A percentile compares a stretch with the other conserved stretches of the same genome.
These are phyloP conservation scores for Fusarium algeriense DNA, from an alignment of 2,329 filamentous ascomycete species.

Conservation along the genomic window DNA sequence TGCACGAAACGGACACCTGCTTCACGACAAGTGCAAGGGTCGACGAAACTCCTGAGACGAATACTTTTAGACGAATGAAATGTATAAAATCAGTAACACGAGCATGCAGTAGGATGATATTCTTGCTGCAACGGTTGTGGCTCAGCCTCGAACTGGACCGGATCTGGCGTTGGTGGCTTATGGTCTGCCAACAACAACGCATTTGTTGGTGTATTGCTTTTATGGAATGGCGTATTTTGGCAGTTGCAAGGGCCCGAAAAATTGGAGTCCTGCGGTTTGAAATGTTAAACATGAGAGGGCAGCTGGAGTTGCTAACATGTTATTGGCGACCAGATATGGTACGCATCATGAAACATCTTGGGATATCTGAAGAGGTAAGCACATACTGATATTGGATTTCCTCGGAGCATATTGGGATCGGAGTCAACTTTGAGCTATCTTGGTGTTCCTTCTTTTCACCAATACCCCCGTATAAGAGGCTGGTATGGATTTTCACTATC, in stretches of 20 bases:
- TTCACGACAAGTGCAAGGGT: conserved; percentile 93
- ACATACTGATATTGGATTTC: conserved; percentile 17
- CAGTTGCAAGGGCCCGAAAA: conserved; percentile 20
- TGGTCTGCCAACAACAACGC: conserved; percentile 24
- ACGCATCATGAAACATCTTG: conserved; percentile 41
- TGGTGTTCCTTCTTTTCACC: conserved; percentile 20
- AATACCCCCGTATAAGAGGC: conserved; percentile 31
- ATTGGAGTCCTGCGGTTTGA: conserved; percentile 24
- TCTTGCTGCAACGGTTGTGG: conserved; percentile 33
- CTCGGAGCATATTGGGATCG: conserved; percentile 25
- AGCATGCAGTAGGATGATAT: conserved; percentile 26
- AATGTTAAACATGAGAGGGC: conserved; percentile 30
- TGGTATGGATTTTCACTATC: conserved; percentile 24
- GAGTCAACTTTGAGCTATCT: conserved; percentile 23
- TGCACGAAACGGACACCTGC: conserved; percentile 86
- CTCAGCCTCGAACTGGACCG: conserved; percentile 42
- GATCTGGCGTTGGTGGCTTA: conserved; percentile 28
- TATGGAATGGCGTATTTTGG: conserved; percentile 41
- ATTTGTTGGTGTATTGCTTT: conserved; percentile 39
- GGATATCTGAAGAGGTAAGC: conserved; percentile 31
- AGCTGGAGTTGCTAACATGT: conserved; percentile 28
- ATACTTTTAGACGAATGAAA: conserved; percentile 18
- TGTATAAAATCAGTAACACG: conserved; percentile 17
- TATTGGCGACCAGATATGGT: conserved; percentile 28
- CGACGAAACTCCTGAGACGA: conserved; percentile 48